A percentile compares a stretch with the other conserved stretches of the same genome.
Conservation (phyloP, 1,139 yeast genomes). For the Geotrichum restrictum region DNA sequence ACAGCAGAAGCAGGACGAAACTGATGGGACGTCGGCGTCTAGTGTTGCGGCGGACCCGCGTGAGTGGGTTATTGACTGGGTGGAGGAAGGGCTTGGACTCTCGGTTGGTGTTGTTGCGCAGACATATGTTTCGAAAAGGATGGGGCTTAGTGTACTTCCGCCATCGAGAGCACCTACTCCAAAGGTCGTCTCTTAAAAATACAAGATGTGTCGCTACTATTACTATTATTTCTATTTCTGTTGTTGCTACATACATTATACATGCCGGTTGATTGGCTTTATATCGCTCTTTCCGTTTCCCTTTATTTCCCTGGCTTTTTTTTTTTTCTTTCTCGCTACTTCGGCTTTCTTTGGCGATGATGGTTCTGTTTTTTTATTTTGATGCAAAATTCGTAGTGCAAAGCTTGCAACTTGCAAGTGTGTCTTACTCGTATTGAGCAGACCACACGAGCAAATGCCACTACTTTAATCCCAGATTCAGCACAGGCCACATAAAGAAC, state of each 20-base stretch:
- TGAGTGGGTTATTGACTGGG: constrained; percentile 95
- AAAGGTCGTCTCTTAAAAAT: background rate
- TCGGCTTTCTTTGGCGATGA: too few relatives aligned
- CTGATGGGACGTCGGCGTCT: constrained; percentile 21
- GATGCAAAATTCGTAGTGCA: too few relatives aligned
- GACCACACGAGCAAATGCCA: too few relatives aligned
- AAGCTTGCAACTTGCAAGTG: too few relatives aligned
- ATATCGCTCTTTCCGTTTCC: too few relatives aligned
- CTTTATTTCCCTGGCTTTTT: background rate
- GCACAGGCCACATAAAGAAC: constrained; percentile 50
- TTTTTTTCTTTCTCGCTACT: too few relatives aligned
- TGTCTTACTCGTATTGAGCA: too few relatives aligned
- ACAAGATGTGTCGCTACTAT: background rate
- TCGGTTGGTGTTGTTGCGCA: constrained; percentile 86
- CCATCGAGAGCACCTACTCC: constrained; percentile 16
- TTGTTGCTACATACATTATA: background rate
- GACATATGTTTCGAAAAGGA: constrained; percentile 81
- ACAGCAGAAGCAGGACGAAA: constrained; percentile 10
- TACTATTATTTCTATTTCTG: background rate
- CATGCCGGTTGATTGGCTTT: too few relatives aligned
- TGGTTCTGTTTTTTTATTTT: background rate
- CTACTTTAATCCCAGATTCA: constrained; percentile 29
- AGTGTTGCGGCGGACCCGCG: constrained; percentile 67
- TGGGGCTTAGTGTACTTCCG: constrained; percentile 52
- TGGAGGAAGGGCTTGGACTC: constrained; percentile 73